These are phyloP conservation scores for Melaleuca quinquenervia DNA, from an alignment of 345 rosid species.

Conservation along the genomic window DNA sequence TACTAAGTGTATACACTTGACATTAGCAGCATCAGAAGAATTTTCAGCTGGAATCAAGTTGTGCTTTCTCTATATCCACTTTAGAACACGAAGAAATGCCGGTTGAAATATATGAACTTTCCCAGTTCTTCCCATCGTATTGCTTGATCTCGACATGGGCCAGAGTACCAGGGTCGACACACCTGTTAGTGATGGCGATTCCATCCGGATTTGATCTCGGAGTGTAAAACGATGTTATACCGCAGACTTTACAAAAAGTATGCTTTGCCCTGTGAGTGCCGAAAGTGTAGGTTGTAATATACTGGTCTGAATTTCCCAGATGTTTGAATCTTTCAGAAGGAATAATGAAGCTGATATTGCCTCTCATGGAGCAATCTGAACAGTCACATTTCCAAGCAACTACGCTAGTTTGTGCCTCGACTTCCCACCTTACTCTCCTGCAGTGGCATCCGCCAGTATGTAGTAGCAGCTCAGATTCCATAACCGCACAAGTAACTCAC, in stretches of 20 bases:
- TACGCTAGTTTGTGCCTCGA: slow-evolving; percentile 35
- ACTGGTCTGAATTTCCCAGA: slow-evolving; percentile 50
- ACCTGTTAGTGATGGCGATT: slow-evolving; percentile 43
- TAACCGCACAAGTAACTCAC: not conserved
- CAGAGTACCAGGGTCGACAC: slow-evolving; percentile 59
- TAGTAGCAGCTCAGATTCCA: slow-evolving; percentile 29
- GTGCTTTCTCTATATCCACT: not conserved
- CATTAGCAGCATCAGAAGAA: not conserved
- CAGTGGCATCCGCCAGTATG: slow-evolving; percentile 86
- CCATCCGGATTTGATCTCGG: slow-evolving; percentile 78
- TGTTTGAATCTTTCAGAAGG: slow-evolving; percentile 48
- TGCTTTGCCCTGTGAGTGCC: slow-evolving; percentile 75
- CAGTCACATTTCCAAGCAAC: slow-evolving; percentile 75
- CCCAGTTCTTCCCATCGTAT: slow-evolving; percentile 66
- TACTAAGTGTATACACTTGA: not conserved
- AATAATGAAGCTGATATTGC: slow-evolving; percentile 47
- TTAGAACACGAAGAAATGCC: slow-evolving; percentile 42
- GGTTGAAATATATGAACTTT: slow-evolving; percentile 20
- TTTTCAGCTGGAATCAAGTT: not conserved
- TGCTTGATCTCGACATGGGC: slow-evolving; percentile 44
- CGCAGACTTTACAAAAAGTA: slow-evolving; percentile 75
- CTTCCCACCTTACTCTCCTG: slow-evolving; percentile 58
- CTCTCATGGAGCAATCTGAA: slow-evolving; percentile 71
- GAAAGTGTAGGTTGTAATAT: slow-evolving; percentile 60
- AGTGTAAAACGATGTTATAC: slow-evolving; percentile 60